Conservation (phyloP, 805 yeast genomes). For the Suhomyces faveliae region DNA sequence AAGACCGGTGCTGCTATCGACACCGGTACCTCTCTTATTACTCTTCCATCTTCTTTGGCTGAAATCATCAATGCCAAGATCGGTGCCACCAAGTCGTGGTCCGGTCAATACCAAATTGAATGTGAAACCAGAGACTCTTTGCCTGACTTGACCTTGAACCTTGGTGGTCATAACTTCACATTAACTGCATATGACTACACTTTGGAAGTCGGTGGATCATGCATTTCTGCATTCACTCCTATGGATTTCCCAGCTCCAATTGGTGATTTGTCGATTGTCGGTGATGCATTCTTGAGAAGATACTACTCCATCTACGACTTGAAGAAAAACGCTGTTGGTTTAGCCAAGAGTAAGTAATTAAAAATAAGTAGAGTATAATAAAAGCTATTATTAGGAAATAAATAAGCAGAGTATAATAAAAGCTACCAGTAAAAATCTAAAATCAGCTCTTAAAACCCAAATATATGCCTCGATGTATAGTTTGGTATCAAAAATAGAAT, state of each 20-base stretch:
- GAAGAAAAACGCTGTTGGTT: constrained; percentile 89
- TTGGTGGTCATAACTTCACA: constrained; percentile 89
- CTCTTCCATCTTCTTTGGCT: constrained; percentile 92
- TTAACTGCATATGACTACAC: constrained; percentile 89
- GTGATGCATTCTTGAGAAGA: constrained; percentile 95
- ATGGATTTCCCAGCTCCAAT: constrained; percentile 97
- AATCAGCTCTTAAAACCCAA: no score
- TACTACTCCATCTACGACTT: constrained; percentile 93
- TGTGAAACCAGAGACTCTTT: constrained; percentile 80
- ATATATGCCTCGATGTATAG: no score
- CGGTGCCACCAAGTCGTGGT: constrained; percentile 97
- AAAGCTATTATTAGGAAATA: no score
- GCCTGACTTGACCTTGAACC: constrained; percentile 90
- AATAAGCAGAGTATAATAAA: neutral
- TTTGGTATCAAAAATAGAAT: no score
- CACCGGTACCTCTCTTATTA: constrained; percentile 96
- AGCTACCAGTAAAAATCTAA: no score
- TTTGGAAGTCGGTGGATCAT: constrained; percentile 89
- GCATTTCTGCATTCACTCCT: constrained; percentile 95
- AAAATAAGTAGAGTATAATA: neutral
- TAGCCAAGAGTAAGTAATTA: constrained; percentile 62
- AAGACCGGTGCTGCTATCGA: constrained; percentile 96
- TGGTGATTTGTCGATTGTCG: constrained; percentile 94
- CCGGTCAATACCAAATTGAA: constrained; percentile 93
- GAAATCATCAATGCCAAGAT: constrained; percentile 93